Evolutionary conservation across 2,329 filamentous ascomycete species (phyloP).

Genomic region (Westerdykella ornata): DNA sequence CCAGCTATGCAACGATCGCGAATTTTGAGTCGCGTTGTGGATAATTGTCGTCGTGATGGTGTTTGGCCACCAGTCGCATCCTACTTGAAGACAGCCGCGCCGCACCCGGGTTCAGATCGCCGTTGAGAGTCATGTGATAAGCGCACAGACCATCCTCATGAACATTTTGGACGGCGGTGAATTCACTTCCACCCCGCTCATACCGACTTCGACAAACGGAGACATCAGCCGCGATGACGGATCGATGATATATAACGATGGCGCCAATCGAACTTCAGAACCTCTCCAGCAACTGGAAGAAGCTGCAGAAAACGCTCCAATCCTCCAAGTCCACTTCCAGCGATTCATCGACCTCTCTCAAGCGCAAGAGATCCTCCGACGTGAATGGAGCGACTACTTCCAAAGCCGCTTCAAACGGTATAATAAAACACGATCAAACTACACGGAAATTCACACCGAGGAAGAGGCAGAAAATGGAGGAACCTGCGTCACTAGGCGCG

Average conservation of each 20-base stretch:
- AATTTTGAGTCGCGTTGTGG: constrained; percentile 22
- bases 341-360: constrained; percentile 21
- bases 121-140: not conserved
- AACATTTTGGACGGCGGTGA: constrained; percentile 10
- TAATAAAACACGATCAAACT: constrained; percentile 13
- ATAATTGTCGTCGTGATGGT: constrained; percentile 26
- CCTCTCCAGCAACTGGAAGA: constrained; percentile 65
- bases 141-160: not conserved
- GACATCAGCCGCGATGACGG: constrained; percentile 21
- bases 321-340: constrained; percentile 30
- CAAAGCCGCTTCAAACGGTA: constrained; percentile 32
- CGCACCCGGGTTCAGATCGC: too few species aligned
- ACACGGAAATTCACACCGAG: constrained; percentile 16
- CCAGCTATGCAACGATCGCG: constrained; percentile 7
- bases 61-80: not conserved
- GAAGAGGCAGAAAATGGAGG: constrained; percentile 37
- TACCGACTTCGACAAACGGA: constrained; percentile 7
- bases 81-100: too few species aligned
- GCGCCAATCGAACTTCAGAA: constrained; percentile 37
- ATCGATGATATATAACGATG: constrained; percentile 28
- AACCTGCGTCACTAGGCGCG: constrained; percentile 28
- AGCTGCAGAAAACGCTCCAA: constrained; percentile 56
- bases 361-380: constrained; percentile 29
- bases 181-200: constrained; percentile 8
- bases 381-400: constrained; percentile 13